Base-by-base conservation (phyloP, 1,284 basidiomycete genomes). In the Trametes pubescens region DNA sequence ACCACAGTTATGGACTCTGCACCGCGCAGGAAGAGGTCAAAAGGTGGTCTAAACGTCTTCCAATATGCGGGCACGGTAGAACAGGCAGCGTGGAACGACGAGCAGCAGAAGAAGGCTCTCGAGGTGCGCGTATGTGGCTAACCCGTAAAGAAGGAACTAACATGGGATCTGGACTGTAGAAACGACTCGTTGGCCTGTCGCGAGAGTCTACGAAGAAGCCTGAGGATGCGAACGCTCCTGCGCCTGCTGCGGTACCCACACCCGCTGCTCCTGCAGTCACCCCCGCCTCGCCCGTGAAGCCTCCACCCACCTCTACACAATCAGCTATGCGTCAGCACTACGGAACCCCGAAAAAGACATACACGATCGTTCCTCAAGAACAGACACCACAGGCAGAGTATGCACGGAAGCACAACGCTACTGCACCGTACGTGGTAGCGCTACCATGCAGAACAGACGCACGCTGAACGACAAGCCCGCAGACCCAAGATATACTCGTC, bases 21-120 rank as follows among this genome's bases (percentile, higher is more conserved):
- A 4, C 75, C 79, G 32, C 82, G 81, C 51, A 79, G 84, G 67
- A 92, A 91, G 78, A 90, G 86, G 71, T 80, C 85, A 2, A 82
- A 84, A 9, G 83, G 82, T 26, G 84, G 82, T 6, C 65, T 86
- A 32, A 87, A 87, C 56, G 82, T 93, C 37, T 93, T 93, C 70
- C 86, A 91, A 72, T 92, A 91, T 73, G 90, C 89, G 0, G 86
- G 88, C 70, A 93, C 91, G 0, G 86, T 93, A n/a, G 91, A 92
- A 66, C 77, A 81, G 32, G 82, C 80, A 34, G 84, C 81, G 47
- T 93, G 90, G 90, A 79, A 88, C 48, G 84, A 91, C 71, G 84
- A 82, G 55, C 75, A 79, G 62, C 73, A 79, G 61, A 82, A 84
- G 69, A 82, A 83, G 69, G 84, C 81, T 52, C 81, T 93, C n/a